Evolutionary conservation across 225 moss, liverwort and hornwort genomes (phyloP), one percentile per base, ranked within the genome.

Genomic region (Marchantia polymorpha): DNA sequence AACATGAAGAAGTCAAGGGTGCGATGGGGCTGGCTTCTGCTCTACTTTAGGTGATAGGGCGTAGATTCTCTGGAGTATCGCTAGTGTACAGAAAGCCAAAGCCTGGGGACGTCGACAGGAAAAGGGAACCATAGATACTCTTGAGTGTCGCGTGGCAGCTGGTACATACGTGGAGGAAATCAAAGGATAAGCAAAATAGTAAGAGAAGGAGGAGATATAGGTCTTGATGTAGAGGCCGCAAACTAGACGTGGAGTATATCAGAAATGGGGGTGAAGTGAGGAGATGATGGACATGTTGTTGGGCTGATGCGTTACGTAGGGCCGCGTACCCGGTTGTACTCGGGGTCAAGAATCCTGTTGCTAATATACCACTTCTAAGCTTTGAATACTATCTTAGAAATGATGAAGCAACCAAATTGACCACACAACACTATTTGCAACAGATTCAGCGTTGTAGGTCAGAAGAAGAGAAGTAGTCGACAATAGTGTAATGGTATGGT

Each of bases 321-420:
- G 67, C 15, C 30, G 25, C 30, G 13, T 67, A 30, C 29, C 30
- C 5, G 27, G 23, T 31, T 67, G 67, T 67, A 25, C 67, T 67
- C 13, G 27, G 71, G n/a, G 71, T 50, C n/a, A 16, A 50, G 49
- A 72, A 47, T 50, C 71, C 31, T 22, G 49, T 20, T 49, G 12
- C 12, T 23, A 12, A 31, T 72, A 9, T 67, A 67, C 85, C 66
- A 26, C 84, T 81, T 88, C 87, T 15, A 88, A 85, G 68, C 85
- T 88, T 31, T 88, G 83, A 85, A 52, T 20, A 4, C 14, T n/a
- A 77, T 65, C 74, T 64, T 46, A 27, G 22, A 77, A 55, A 58
- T 26, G 71, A 29, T 15, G 71, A 49, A 63, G 51, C 47, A 75
- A 58, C 75, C 56, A 1, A 25, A 29, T 60, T 76, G 50, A 69